Percentiles rank a stretch among this genome's conserved stretches.
Evolutionary conservation across 371 early-diverging fungal genomes (phyloP).

Genomic region (Cladochytrium tenue): DNA sequence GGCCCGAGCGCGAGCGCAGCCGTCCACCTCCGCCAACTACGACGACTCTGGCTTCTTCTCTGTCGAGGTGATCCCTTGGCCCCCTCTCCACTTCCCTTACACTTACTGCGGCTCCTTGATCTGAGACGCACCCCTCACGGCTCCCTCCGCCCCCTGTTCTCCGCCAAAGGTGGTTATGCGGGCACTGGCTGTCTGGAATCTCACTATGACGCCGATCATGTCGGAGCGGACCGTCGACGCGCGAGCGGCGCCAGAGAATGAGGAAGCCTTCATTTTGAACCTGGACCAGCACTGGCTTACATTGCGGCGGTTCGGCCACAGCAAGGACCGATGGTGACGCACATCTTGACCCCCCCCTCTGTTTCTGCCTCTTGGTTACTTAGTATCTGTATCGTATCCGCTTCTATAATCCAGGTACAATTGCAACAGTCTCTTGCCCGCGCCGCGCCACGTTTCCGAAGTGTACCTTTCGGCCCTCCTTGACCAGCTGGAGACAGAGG

Average conservation of each 20-base stretch:
- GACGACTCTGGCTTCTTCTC: slow-evolving; percentile 82
- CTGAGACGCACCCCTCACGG: no score
- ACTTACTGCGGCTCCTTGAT: no score
- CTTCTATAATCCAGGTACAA: slow-evolving; percentile 60
- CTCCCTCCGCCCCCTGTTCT: no score
- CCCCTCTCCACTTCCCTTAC: no score
- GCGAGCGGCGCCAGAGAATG: slow-evolving; percentile 57
- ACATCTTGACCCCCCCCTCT: neutral
- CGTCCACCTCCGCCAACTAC: slow-evolving; percentile 60
- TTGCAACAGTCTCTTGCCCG: slow-evolving; percentile 57
- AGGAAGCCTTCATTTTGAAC: slow-evolving; percentile 66
- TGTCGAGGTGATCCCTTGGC: slow-evolving; percentile 68
- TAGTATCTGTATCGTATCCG: slow-evolving; percentile 1
- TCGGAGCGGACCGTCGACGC: slow-evolving; percentile 50
- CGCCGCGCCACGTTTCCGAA: slow-evolving; percentile 62
- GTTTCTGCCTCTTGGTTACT: neutral
- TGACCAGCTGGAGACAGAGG: slow-evolving; percentile 65
- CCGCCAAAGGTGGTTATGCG: slow-evolving; percentile 34
- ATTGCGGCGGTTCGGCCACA: slow-evolving; percentile 63
- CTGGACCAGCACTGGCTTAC: slow-evolving; percentile 68
- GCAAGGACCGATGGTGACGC: slow-evolving; percentile 41
- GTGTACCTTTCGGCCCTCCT: slow-evolving; percentile 67
- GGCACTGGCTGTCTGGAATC: slow-evolving; percentile 69
- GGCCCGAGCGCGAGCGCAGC: no score
- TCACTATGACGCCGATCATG: slow-evolving; percentile 61